A percentile compares a stretch with the other conserved stretches of the same genome.
phyloP scores from a whole-genome alignment of 805 yeast genomes.

The Saccharomyces mikatae region DNA sequence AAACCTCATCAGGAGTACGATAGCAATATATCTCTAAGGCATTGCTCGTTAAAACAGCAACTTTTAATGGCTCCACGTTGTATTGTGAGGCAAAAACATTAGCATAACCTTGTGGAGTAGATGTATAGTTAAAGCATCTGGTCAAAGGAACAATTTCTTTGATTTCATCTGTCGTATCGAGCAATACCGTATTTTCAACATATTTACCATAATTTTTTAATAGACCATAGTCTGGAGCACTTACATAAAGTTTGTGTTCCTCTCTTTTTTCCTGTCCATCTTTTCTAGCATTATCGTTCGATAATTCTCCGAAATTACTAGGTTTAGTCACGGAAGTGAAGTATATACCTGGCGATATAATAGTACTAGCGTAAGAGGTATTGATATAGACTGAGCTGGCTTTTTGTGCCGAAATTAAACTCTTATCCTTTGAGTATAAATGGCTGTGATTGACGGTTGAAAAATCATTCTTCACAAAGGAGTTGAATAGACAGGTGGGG shows the following conservation, averaged over 20 bases:
- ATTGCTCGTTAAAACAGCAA: constrained; percentile 71
- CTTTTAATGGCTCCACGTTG: constrained; percentile 49
- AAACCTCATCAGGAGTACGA: constrained; percentile 66
- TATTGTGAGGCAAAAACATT: constrained; percentile 82
- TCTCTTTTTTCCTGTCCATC: constrained; percentile 20
- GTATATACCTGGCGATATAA: constrained; percentile 74
- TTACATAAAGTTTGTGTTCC: constrained; percentile 46
- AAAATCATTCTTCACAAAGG: not conserved
- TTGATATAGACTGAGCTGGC: constrained; percentile 44
- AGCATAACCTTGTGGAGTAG: constrained; percentile 68
- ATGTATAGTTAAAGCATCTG: constrained; percentile 61
- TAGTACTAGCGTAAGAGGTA: constrained; percentile 45
- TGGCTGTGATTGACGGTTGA: constrained; percentile 7
- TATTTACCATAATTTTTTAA: constrained; percentile 59
- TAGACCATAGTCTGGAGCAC: constrained; percentile 76
- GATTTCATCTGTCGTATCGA: constrained; percentile 49
- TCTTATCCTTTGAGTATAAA: constrained; percentile 16
- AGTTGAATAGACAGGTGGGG: constrained; percentile 34
- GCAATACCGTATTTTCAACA: constrained; percentile 68
- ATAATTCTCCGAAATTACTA: not conserved
- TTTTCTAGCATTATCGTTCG: not conserved
- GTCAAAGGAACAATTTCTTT: constrained; percentile 66
- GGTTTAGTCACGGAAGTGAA: constrained; percentile 46
- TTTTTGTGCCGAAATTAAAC: constrained; percentile 39
- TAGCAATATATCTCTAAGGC: constrained; percentile 68